Base-by-base conservation (phyloP, 202 grass and related monocot genomes). In the Musa balbisiana region DNA sequence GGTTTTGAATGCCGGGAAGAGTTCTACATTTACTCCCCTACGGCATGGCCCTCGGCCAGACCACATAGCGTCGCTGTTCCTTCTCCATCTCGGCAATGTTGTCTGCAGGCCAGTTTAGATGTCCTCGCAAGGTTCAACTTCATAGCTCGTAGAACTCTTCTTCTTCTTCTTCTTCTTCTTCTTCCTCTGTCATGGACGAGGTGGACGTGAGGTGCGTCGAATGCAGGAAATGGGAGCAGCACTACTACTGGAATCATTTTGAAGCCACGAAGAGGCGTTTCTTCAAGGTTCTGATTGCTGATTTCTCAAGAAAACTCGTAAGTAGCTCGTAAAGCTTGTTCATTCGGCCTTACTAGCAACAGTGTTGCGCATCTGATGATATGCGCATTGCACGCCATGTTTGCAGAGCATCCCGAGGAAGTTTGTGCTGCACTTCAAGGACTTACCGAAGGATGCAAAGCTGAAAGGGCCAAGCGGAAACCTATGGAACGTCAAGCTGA, bases 341-440 rank as follows among this genome's bases (percentile, higher is more conserved):
- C 0, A 1, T 43, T 43, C 0, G 33, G 33, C 5, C 33, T 43
- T 43, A 43, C 33, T 5, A 6, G 33, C 19, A 64, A 23, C 3
- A 11, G 23, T 24, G 11, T 64, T 64, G 21, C 22, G 5, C 2
- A 11, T 64, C 20, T 1, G n/a, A 26, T 2, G 11, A 26, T 3
- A 12, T 11, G 9, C 11, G 9, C 17, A n/a, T 62, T 17, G 3
- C 3, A 62, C 19, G 3, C 20, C 11, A 23, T 64, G 9, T 12
- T 64, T 64, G 8, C 50, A 93, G 87, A 77, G 63, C 53, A 76
- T 90, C 67, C 87, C 85, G 0, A 82, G 66, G 62, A 85, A 90
- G 54, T 67, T 93, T 68, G 74, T 49, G 0, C 79, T 49, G 16
- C 79, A 82, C 5, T 88, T 90, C 71, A 84, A 75, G 33, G 65